Evolutionary conservation across 305 asterid species (phyloP).

Genomic region (Plantago rigida): DNA sequence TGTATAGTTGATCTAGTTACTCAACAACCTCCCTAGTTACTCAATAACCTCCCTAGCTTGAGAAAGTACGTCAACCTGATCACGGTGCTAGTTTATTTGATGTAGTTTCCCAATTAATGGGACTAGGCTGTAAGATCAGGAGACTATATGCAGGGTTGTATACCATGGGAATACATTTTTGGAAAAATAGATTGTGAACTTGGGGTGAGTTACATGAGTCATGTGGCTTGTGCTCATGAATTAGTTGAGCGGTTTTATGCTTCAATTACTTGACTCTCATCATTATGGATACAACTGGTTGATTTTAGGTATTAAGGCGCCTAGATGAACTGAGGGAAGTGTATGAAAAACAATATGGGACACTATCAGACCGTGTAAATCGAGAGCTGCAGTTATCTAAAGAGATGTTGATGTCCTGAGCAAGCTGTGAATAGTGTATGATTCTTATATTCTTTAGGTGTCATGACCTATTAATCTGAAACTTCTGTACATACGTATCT

Average conservation of each 20-base stretch:
- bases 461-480: background rate
- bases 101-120: too few species aligned
- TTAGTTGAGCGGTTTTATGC: background rate
- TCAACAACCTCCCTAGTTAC: too few species aligned
- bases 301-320: conserved; percentile 52
- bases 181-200: background rate
- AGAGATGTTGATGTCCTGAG: conserved; percentile 2
- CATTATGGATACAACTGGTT: conserved; percentile 1
- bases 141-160: too few species aligned
- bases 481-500: conserved; percentile 21
- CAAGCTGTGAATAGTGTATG: conserved; percentile 22
- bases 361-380: conserved; percentile 35
- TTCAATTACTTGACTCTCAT: background rate
- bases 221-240: background rate
- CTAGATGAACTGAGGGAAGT: conserved; percentile 57
- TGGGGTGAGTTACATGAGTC: background rate
- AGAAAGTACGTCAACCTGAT: too few species aligned
- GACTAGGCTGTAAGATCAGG: too few species aligned
- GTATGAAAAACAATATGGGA: conserved; percentile 52
- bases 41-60: too few species aligned
- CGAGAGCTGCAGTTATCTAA: conserved; percentile 37
- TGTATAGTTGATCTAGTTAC: too few species aligned
- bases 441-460: conserved; percentile 30
- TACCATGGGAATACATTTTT: too few species aligned
- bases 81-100: too few species aligned